Evolutionary conservation across 495 filamentous ascomycete genomes (phyloP).

Genomic region (Aspergillus heteromorphus): DNA sequence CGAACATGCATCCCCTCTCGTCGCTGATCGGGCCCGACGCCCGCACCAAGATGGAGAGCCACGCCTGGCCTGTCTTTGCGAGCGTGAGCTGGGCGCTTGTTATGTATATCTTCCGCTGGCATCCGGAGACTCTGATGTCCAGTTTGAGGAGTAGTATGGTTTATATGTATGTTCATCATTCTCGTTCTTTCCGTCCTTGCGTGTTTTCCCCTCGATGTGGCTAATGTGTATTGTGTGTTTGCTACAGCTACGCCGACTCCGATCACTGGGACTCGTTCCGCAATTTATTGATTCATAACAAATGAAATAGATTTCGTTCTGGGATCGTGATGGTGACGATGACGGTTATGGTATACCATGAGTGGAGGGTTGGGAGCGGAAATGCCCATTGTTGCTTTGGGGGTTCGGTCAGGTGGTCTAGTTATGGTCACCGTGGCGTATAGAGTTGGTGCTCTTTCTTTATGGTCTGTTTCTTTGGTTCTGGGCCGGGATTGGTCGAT

Average conservation of each 20-base stretch:
- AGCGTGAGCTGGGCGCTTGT: conserved; percentile 82
- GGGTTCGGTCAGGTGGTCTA: no score
- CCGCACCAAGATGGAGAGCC: conserved; percentile 50
- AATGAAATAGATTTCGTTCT: conserved; percentile 45
- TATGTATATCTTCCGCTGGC: conserved; percentile 92
- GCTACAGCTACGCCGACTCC: conserved; percentile 57
- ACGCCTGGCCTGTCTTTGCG: conserved; percentile 90
- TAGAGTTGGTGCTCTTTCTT: conserved; percentile 23
- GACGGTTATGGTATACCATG: neutral
- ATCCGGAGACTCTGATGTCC: conserved; percentile 81
- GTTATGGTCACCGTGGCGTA: conserved; percentile 20
- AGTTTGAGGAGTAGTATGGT: conserved; percentile 95
- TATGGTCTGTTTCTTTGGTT: conserved; percentile 5
- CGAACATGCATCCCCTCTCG: conserved; percentile 44
- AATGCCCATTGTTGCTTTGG: no score
- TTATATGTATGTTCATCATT: conserved; percentile 85
- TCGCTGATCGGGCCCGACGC: conserved; percentile 37
- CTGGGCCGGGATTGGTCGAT: no score
- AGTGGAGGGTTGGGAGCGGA: no score
- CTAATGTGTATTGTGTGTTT: conserved; percentile 18
- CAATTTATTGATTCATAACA: conserved; percentile 79
- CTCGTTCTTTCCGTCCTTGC: no score
- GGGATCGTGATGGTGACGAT: no score
- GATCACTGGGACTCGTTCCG: conserved; percentile 79
- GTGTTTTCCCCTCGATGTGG: neutral